These are phyloP conservation scores for Aspergillus funiculosus DNA, from an alignment of 495 filamentous ascomycete genomes.

Conservation along the genomic window DNA sequence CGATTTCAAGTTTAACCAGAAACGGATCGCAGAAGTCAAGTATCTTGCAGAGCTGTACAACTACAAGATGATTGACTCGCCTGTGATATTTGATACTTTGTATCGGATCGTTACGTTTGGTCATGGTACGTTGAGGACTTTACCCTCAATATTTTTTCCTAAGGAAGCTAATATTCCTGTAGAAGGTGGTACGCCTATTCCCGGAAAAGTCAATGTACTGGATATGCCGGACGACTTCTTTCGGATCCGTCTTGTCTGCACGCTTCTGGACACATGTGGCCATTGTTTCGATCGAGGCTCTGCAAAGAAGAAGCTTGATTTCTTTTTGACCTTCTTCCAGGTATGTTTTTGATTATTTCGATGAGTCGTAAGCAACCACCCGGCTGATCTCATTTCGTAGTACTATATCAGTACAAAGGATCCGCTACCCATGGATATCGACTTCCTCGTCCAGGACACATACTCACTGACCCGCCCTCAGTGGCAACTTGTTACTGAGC, in stretches of 20 bases:
- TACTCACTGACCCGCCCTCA: conserved; percentile 77
- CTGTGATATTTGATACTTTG: conserved; percentile 89
- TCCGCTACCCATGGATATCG: conserved; percentile 89
- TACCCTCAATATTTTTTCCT: background rate
- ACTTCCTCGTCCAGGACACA: conserved; percentile 93
- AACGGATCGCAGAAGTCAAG: conserved; percentile 90
- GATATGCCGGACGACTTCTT: conserved; percentile 96
- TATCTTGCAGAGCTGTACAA: conserved; percentile 97
- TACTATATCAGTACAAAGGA: conserved; percentile 97
- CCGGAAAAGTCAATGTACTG: conserved; percentile 64
- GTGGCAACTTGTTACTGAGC: conserved; percentile 76
- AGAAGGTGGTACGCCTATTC: conserved; percentile 73
- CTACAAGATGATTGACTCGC: conserved; percentile 94
- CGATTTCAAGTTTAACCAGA: conserved; percentile 97
- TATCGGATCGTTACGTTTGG: conserved; percentile 93
- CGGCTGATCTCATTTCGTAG: conserved; percentile 35
- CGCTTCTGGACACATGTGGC: conserved; percentile 88
- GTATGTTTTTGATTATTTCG: conserved; percentile 24
- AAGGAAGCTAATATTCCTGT: conserved; percentile 9
- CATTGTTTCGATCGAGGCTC: conserved; percentile 92
- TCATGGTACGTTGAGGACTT: conserved; percentile 55
- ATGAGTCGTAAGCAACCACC: no score
- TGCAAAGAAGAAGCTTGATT: conserved; percentile 95
- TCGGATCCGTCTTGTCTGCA: conserved; percentile 82
- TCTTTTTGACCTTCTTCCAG: conserved; percentile 95